A percentile compares a stretch with the other conserved stretches of the same genome.
Evolutionary conservation across 768 basidiomycete genomes (phyloP).

Genomic region (Cystobasidium onofrii): DNA sequence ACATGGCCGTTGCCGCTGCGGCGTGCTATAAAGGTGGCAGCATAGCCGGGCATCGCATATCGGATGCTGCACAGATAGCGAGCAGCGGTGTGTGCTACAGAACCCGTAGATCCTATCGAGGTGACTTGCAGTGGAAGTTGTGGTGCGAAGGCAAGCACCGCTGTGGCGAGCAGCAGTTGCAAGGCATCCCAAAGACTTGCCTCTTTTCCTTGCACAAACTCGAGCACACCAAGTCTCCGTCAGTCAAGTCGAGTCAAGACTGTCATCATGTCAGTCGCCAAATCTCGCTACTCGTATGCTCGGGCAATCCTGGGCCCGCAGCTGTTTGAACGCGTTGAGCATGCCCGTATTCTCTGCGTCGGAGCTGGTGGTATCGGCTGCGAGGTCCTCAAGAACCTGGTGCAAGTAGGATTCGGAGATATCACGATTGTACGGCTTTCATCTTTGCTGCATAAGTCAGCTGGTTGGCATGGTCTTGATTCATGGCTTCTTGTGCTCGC

Average conservation of each 20-base stretch:
- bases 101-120: not conserved
- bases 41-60: conserved; percentile 9
- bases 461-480: no score
- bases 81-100: not conserved
- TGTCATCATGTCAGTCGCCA: not conserved
- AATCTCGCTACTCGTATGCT: conserved; percentile 52
- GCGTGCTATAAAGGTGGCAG: conserved; percentile 2
- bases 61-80: not conserved
- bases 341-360: conserved; percentile 61
- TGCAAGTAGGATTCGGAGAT: conserved; percentile 80
- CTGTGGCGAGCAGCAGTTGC: no score
- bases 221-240: no score
- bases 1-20: conserved; percentile 1
- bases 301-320: conserved; percentile 71
- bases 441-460: not conserved
- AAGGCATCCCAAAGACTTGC: not conserved
- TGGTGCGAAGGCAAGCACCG: no score
- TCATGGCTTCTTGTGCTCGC: not conserved
- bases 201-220: not conserved
- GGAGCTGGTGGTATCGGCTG: conserved; percentile 78
- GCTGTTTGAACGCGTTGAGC: conserved; percentile 50
- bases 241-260: not conserved
- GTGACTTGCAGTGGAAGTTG: not conserved
- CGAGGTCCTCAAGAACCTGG: conserved; percentile 91
- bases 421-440: conserved; percentile 58